Evolutionary conservation across 2,329 filamentous ascomycete species (phyloP), one percentile per base, ranked within the genome.

Genomic region (Fusarium aywerte): DNA sequence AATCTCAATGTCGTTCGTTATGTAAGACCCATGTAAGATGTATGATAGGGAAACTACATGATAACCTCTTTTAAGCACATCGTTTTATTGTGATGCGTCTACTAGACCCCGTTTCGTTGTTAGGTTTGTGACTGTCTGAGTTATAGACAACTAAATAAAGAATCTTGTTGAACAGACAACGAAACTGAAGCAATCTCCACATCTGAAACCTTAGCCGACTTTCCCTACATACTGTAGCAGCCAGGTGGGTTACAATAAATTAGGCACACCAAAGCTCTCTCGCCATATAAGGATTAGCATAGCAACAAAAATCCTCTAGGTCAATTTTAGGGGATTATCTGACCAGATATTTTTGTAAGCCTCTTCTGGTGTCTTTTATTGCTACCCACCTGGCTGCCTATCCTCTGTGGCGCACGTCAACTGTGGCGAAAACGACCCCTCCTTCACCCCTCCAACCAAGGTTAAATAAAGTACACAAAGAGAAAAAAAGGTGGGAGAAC

Each of bases 391-490:
- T 16, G 11, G 21, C 18, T 4, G 27, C 35, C 40, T 48, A 44
- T 31, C 36, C 47, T 38, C 36, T 40, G 65, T 68, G 65, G 65
- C 61, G 65, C 57, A 53, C 16, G 38, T 40, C 49, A 66, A 53
- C 12, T 69, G 69, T 71, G 70, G 69, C 69, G 36, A 67, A 64
- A 60, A 59, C 9, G 51, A 69, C 68, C 66, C 70, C 70, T 65
- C 64, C 58, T 57, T 50, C 62, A 71, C 70, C 71, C 72, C 71
- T 73, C 69, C 71, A 67, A 71, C 71, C 62, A 66, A 58, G 44
- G 39, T 35, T 29, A 35, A 52, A 27, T 20, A 54, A 68, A 59
- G 67, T 71, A 70, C 64, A 72, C 58, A 71, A 45, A 67, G 40
- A 53, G 31, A 70, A 63, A 67, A 65, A 63, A 66, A 67, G 48